These are phyloP conservation scores for Symbiodinium natans DNA, from an alignment of 73 alveolate genomes.

Conservation along the genomic window DNA sequence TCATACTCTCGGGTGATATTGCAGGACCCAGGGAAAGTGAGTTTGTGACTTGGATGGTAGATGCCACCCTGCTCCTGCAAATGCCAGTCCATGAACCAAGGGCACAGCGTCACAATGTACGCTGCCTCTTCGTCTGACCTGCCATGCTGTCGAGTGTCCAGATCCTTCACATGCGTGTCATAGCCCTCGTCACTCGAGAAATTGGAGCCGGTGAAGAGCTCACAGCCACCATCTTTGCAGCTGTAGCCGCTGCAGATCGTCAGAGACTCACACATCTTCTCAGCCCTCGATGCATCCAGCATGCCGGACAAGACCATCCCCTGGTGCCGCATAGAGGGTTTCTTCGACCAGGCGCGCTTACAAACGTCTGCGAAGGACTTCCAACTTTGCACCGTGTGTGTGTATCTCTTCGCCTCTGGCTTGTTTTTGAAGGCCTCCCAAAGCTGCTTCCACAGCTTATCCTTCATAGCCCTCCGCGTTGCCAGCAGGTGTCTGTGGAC, in stretches of 20 bases:
- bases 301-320: background rate
- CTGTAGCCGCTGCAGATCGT: background rate
- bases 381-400: no score
- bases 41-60: background rate
- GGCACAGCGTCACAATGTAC: background rate
- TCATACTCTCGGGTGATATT: background rate
- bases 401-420: background rate
- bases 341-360: background rate
- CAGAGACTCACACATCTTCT: background rate
- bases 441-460: background rate
- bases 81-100: background rate
- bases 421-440: background rate
- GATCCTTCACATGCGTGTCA: background rate
- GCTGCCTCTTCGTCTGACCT: background rate
- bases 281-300: background rate
- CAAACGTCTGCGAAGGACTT: background rate
- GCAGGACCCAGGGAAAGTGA: background rate
- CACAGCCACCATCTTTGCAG: background rate
- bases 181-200: background rate
- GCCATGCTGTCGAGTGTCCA: background rate
- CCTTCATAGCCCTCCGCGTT: background rate
- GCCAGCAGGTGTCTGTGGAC: background rate
- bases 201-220: background rate
- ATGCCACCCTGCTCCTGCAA: background rate
- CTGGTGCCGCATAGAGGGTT: background rate